phyloP scores from a whole-genome alignment of 2,329 filamentous ascomycete genomes.

The Aspergillus sp. region DNA sequence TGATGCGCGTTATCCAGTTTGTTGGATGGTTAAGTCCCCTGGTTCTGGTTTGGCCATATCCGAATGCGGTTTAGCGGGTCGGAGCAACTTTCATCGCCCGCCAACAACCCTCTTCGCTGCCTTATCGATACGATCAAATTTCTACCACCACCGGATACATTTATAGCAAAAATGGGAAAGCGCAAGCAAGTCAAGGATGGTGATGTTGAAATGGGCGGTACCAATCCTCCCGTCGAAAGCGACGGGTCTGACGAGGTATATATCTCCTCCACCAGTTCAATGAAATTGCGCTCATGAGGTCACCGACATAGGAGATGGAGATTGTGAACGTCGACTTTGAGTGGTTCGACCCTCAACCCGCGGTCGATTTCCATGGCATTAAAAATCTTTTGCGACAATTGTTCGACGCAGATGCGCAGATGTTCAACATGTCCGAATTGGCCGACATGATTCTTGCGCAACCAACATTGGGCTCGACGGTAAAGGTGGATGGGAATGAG shows the following conservation, averaged over 20 bases:
- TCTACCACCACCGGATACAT: constrained; percentile 2
- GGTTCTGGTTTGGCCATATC: not conserved
- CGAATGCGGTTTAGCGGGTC: constrained; percentile 5
- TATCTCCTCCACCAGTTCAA: not conserved
- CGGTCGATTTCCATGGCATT: constrained; percentile 90
- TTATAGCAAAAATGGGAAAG: constrained; percentile 46
- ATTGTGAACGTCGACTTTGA: constrained; percentile 96
- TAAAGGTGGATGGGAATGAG: constrained; percentile 95
- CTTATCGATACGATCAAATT: too few species aligned
- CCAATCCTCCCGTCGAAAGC: constrained; percentile 36
- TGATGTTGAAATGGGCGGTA: constrained; percentile 43
- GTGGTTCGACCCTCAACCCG: constrained; percentile 92
- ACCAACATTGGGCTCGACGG: constrained; percentile 83
- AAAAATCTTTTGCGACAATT: constrained; percentile 88
- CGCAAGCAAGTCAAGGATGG: constrained; percentile 49
- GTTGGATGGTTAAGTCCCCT: too few species aligned
- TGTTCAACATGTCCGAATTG: constrained; percentile 84
- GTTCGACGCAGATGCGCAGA: constrained; percentile 79
- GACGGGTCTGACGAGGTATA: constrained; percentile 43
- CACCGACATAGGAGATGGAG: constrained; percentile 68
- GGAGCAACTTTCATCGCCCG: constrained; percentile 9
- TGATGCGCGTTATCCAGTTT: too few species aligned
- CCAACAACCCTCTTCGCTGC: not conserved
- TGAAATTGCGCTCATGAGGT: not conserved
- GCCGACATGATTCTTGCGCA: constrained; percentile 85